These are phyloP conservation scores for Fusarium nisikadoi DNA, from an alignment of 2,329 filamentous ascomycete genomes.

Conservation along the genomic window DNA sequence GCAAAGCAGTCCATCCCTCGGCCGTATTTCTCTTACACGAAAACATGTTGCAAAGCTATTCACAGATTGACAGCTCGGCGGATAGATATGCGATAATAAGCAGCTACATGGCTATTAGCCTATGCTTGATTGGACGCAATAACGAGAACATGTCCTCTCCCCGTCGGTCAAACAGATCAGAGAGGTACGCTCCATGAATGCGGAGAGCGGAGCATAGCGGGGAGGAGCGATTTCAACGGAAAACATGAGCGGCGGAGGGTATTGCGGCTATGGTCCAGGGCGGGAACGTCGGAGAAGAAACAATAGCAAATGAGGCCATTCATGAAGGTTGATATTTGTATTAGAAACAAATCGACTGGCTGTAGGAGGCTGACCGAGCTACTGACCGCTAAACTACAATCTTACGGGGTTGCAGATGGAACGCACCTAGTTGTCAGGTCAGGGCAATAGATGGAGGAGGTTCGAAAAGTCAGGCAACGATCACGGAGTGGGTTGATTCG, in stretches of 20 bases:
- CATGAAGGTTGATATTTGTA: neutral
- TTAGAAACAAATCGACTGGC: slow-evolving; percentile 23
- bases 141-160: slow-evolving; percentile 10
- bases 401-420: slow-evolving; percentile 7
- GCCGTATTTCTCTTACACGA: slow-evolving; percentile 52
- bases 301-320: slow-evolving; percentile 32
- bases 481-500: slow-evolving; percentile 27
- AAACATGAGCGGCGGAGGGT: slow-evolving; percentile 20
- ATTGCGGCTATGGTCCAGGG: neutral
- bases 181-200: slow-evolving; percentile 24
- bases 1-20: slow-evolving; percentile 34
- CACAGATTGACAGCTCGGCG: slow-evolving; percentile 37
- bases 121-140: slow-evolving; percentile 38
- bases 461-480: slow-evolving; percentile 37
- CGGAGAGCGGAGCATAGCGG: slow-evolving; percentile 36
- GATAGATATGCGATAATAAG: slow-evolving; percentile 38
- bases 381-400: slow-evolving; percentile 26
- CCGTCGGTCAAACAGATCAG: slow-evolving; percentile 40
- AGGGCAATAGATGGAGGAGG: slow-evolving; percentile 9
- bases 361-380: neutral
- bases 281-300: neutral
- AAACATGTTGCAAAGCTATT: slow-evolving; percentile 49
- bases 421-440: slow-evolving; percentile 16
- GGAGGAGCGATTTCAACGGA: slow-evolving; percentile 13
- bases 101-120: slow-evolving; percentile 24